Evolutionary conservation across 148 eudicot genomes (phyloP).

Genomic region (Persicaria tinctoria): DNA sequence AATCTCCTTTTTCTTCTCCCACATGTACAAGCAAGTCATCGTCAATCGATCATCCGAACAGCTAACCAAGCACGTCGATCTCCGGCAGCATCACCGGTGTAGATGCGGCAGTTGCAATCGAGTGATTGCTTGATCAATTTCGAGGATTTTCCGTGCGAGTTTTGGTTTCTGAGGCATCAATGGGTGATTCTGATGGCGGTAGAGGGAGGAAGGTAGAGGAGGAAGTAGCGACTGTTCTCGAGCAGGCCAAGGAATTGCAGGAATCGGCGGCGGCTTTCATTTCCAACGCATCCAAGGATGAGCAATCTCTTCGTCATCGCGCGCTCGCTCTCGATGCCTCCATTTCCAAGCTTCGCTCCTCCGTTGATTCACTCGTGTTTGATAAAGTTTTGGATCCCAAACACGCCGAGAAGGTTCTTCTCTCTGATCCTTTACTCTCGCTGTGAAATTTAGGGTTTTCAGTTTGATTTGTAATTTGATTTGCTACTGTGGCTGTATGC

Average conservation of each 20-base stretch:
- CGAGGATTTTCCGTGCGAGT: not conserved
- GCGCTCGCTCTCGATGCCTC: constrained; percentile 51
- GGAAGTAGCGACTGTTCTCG: constrained; percentile 46
- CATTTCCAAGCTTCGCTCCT: constrained; percentile 42
- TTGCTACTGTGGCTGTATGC: not conserved
- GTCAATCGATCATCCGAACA: not conserved
- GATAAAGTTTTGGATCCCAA: constrained; percentile 39
- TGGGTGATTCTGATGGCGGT: not conserved
- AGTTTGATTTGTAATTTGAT: not conserved
- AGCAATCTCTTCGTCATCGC: constrained; percentile 58
- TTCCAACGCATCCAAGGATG: constrained; percentile 50
- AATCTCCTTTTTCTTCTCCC: not conserved
- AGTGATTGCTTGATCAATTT: not conserved
- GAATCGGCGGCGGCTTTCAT: constrained; percentile 62
- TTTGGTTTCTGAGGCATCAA: not conserved
- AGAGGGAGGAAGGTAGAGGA: constrained; percentile 25
- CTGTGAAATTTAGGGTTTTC: not conserved
- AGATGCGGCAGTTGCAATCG: not conserved
- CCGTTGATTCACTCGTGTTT: constrained; percentile 23
- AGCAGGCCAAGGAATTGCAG: constrained; percentile 78
- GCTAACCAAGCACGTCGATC: not conserved
- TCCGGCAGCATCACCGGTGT: too few species aligned
- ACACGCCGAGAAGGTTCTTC: constrained; percentile 53
- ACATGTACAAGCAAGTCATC: not conserved
- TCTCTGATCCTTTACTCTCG: not conserved